These are phyloP conservation scores for Neofusicoccum ribis DNA, from an alignment of 2,329 filamentous ascomycete genomes.

Conservation along the genomic window DNA sequence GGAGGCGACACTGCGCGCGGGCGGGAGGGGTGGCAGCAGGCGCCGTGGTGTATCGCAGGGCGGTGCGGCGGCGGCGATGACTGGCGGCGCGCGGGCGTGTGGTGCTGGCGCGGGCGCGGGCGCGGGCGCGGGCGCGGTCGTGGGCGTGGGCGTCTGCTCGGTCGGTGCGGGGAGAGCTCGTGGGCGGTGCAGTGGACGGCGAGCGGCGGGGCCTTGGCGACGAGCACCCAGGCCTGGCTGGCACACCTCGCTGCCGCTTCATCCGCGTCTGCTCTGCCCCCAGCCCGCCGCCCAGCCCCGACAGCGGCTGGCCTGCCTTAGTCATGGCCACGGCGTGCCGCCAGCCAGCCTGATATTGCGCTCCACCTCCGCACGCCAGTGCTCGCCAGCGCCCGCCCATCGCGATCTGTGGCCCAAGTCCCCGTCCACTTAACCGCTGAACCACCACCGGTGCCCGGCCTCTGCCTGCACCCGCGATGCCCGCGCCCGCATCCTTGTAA, in stretches of 20 bases:
- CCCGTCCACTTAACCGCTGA: neutral
- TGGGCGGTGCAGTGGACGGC: neutral
- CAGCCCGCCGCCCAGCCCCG: neutral
- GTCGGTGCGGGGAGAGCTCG: too few species aligned
- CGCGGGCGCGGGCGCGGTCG: too few species aligned
- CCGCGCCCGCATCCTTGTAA: slow-evolving; percentile 1
- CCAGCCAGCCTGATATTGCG: neutral
- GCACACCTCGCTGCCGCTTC: neutral
- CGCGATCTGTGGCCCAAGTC: neutral
- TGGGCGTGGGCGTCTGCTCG: too few species aligned
- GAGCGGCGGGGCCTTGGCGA: neutral
- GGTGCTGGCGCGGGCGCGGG: neutral
- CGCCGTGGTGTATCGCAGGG: neutral
- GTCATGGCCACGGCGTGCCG: neutral
- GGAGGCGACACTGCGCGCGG: neutral
- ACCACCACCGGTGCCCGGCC: too few species aligned
- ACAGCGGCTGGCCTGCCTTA: neutral
- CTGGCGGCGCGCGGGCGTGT: neutral
- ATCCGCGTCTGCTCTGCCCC: neutral
- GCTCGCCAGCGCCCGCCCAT: neutral
- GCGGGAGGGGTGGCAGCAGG: neutral
- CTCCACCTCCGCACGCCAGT: slow-evolving; percentile 3
- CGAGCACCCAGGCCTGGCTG: neutral
- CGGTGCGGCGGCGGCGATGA: neutral
- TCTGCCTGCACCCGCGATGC: neutral